phyloP scores from a whole-genome alignment of 352 stramenopile genomes.

The Pythium utonaiense region DNA sequence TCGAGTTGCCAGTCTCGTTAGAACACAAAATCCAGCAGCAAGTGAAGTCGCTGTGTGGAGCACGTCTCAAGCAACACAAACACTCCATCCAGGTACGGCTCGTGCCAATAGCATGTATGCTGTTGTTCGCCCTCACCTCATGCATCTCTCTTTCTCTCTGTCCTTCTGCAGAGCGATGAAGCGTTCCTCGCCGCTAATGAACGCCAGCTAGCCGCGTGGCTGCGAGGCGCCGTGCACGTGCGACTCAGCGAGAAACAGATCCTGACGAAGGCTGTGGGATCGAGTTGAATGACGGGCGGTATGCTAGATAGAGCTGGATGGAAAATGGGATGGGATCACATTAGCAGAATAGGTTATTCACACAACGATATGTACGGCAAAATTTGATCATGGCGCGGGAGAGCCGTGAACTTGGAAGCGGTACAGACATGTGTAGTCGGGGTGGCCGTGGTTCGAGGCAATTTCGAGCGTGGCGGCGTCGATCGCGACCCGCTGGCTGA shows the following conservation, averaged over 20 bases:
- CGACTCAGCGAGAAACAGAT: constrained; percentile 65
- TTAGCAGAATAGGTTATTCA: constrained; percentile 11
- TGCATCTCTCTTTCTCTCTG: neutral
- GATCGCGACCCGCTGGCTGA: constrained; percentile 42
- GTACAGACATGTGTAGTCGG: constrained; percentile 89
- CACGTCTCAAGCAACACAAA: constrained; percentile 18
- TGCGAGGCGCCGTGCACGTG: constrained; percentile 60
- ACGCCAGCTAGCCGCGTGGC: constrained; percentile 52
- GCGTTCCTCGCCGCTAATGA: constrained; percentile 42
- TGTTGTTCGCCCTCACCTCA: no score
- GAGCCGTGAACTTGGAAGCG: constrained; percentile 80
- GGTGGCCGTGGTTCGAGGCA: constrained; percentile 77
- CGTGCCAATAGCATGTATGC: no score
- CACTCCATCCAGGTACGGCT: constrained; percentile 29
- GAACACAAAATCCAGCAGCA: constrained; percentile 16
- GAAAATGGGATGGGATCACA: neutral
- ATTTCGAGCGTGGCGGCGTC: constrained; percentile 78
- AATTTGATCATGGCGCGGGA: constrained; percentile 8
- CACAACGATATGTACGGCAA: constrained; percentile 4
- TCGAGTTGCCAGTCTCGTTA: constrained; percentile 32
- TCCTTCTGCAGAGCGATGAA: constrained; percentile 39
- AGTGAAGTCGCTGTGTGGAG: constrained; percentile 4
- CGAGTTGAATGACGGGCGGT: neutral
- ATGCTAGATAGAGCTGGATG: neutral
- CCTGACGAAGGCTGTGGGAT: constrained; percentile 20